These are phyloP conservation scores for Parietaria judaica DNA, from an alignment of 306 rosid genomes.

Conservation along the genomic window DNA sequence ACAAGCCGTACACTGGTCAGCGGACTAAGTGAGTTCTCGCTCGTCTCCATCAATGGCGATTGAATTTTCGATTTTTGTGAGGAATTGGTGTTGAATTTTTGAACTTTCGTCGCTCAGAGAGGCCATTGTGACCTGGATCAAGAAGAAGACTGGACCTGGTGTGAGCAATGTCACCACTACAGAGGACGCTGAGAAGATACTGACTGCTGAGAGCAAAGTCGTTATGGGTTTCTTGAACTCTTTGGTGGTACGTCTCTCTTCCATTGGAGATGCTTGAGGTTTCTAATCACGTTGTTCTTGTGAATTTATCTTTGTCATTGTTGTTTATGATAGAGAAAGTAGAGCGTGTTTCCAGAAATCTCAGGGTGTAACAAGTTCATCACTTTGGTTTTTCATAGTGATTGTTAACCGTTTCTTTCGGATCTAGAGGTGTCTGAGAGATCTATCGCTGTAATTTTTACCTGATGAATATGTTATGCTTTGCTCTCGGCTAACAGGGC, in stretches of 20 bases:
- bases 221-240: slow-evolving; percentile 87
- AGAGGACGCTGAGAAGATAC: slow-evolving; percentile 64
- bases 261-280: not conserved
- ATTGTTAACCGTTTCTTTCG: not conserved
- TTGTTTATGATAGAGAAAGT: not conserved
- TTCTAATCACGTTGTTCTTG: no score
- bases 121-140: slow-evolving; percentile 82
- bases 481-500: slow-evolving; percentile 45
- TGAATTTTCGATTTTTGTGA: not conserved
- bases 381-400: no score
- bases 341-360: not conserved
- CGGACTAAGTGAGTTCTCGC: slow-evolving; percentile 59
- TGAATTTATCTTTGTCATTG: not conserved
- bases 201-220: slow-evolving; percentile 61
- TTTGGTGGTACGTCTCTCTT: slow-evolving; percentile 58
- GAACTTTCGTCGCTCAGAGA: slow-evolving; percentile 37
- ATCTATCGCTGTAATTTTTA: not conserved
- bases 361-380: no score
- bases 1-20: slow-evolving; percentile 65
- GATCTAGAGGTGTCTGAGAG: not conserved
- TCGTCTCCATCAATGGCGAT: not conserved
- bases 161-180: slow-evolving; percentile 61
- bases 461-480: not conserved
- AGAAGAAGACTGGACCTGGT: slow-evolving; percentile 95
- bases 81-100: not conserved